phyloP scores from a whole-genome alignment of 176 grass and related monocot genomes.

The Aegilops umbellulata region DNA sequence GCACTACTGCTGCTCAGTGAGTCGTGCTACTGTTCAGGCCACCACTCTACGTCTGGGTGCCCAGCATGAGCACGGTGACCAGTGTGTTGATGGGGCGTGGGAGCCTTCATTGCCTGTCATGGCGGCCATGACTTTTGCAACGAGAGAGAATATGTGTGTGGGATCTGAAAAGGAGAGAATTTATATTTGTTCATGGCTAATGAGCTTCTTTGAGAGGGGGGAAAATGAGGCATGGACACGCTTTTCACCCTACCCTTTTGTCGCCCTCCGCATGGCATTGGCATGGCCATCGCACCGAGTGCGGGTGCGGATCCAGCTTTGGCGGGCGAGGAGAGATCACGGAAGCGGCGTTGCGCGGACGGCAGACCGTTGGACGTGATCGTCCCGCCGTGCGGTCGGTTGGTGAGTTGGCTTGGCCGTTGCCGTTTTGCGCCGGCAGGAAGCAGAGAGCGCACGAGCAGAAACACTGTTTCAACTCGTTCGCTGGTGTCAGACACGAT shows the following conservation, averaged over 20 bases:
- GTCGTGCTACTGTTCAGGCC: not conserved
- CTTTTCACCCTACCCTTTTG: not conserved
- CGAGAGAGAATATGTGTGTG: too few relatives aligned
- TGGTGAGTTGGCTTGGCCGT: constrained; percentile 27
- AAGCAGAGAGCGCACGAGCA: not conserved
- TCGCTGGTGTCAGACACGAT: not conserved
- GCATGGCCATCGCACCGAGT: constrained; percentile 16
- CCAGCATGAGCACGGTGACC: not conserved
- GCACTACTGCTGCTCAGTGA: not conserved
- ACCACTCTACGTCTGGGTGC: not conserved
- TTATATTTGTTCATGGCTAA: not conserved
- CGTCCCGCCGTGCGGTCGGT: not conserved
- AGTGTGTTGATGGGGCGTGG: constrained; percentile 7
- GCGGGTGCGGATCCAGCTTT: not conserved
- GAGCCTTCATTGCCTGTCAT: not conserved
- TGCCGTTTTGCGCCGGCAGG: constrained; percentile 14
- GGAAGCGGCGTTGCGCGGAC: not conserved
- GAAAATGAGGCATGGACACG: not conserved
- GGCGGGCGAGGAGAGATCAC: constrained; percentile 12
- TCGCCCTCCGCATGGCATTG: not conserved
- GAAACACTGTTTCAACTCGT: not conserved
- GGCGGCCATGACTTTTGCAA: not conserved
- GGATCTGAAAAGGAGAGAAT: too few relatives aligned
- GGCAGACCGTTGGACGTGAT: constrained; percentile 14
- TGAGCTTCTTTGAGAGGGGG: not conserved